A percentile compares a stretch with the other conserved stretches of the same genome.
Conservation (phyloP, 75 land plant species). For the Larix kaempferi region DNA sequence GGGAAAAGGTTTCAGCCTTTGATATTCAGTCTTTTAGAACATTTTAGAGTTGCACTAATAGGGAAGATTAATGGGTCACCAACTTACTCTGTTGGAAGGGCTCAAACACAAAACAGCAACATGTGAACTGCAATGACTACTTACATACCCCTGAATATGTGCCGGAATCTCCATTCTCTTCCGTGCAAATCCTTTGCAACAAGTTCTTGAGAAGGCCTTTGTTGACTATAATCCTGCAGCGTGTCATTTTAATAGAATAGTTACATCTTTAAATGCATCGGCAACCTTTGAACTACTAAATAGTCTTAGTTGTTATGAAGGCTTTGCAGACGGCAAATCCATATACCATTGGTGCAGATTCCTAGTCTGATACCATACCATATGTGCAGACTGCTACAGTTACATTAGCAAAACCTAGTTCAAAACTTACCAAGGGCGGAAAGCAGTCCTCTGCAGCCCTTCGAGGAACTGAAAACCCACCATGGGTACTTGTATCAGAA, state of each 20-base stretch:
- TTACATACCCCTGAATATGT: constrained; percentile 69
- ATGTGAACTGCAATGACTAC: not conserved
- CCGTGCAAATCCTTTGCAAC: constrained; percentile 86
- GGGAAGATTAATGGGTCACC: not conserved
- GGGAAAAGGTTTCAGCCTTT: not conserved
- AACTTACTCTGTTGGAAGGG: not conserved
- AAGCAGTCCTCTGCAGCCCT: constrained; percentile 95
- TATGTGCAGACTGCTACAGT: too few species aligned
- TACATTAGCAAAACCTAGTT: not conserved
- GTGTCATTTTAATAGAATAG: not conserved
- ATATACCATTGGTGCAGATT: not conserved
- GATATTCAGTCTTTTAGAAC: too few species aligned
- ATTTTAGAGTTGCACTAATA: not conserved
- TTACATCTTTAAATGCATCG: not conserved
- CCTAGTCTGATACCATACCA: too few species aligned
- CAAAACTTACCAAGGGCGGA: constrained; percentile 64
- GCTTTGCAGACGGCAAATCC: not conserved
- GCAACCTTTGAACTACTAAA: not conserved
- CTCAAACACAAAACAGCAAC: not conserved
- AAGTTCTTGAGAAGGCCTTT: constrained; percentile 86
- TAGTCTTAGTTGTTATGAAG: not conserved
- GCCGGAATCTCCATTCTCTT: constrained; percentile 76
- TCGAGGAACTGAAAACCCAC: constrained; percentile 90
- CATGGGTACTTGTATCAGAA: constrained; percentile 93
- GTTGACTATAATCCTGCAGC: constrained; percentile 71